Base-by-base conservation (phyloP, 352 stramenopile genomes). In the Blastocystis sp. region DNA sequence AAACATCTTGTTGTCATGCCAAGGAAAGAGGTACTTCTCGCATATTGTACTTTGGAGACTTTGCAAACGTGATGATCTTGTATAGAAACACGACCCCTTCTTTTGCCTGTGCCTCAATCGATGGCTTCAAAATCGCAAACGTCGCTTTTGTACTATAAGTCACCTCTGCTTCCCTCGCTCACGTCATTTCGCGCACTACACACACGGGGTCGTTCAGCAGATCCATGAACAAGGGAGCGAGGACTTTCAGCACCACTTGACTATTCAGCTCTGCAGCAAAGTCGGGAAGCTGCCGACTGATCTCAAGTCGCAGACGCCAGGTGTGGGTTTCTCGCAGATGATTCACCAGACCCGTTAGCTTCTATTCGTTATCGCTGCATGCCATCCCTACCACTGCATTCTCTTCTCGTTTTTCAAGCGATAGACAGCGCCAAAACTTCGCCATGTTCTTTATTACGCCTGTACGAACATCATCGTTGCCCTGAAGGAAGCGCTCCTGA, bases 31-130 rank as follows among this genome's bases (percentile, higher is more conserved):
- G 5, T 34, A 84, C 50, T 45, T 84, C 50, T 20, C 73, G 54
- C n/a, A 9, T 43, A 8, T 66, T 45, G 56, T 84, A 84, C 34
- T 84, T 84, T 3, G 73, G n/a, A 3, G 73, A 84, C 56, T 84
- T 84, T 15, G 56, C 73, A 43, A 84, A 68, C 20, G 53, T 41
- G 56, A 84, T 45, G n/a, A 84, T 66, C 55, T 66, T 29, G 50
- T 66, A 84, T 3, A 84, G 18, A 43, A 53, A 68, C 7, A 69
- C n/a, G 2, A 84, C n/a, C 20, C 73, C 73, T 18, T 29, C 34
- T 34, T 84, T 66, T 18, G 23, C 0, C 23, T 84, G n/a, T 1
- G 50, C 73, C n/a, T 84, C 47, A 3, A 84, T 66, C 47, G 73
- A n/a, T 34, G 37, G 13, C 34, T 68, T 39, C 15, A 84, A 43